Percentiles rank a stretch among this genome's conserved stretches.
Evolutionary conservation across 495 filamentous ascomycete genomes (phyloP).

Genomic region (Talaromyces ruber): DNA sequence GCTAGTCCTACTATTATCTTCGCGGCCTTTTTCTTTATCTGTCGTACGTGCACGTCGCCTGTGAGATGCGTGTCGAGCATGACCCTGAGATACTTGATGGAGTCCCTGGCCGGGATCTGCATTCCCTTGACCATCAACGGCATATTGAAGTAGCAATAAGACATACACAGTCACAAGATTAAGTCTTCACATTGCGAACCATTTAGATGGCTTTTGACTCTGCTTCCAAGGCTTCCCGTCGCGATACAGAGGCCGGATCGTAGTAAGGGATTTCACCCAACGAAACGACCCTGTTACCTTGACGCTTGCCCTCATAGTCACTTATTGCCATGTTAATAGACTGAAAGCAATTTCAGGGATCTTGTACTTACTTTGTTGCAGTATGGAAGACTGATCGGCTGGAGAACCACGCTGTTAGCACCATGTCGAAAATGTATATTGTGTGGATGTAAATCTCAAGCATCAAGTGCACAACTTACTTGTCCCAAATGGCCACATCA

Average conservation of each 20-base stretch:
- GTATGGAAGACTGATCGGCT: not conserved
- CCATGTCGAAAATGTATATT: not conserved
- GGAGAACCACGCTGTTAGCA: not conserved
- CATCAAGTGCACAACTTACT: not conserved
- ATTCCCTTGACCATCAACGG: not conserved
- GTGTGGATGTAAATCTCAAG: not conserved
- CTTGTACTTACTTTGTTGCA: not conserved
- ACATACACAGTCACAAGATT: no score
- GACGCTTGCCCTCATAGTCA: not conserved
- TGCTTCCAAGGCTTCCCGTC: not conserved
- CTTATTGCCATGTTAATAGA: not conserved
- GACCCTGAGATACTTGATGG: not conserved
- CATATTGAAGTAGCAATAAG: not conserved
- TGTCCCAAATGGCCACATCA: constrained; percentile 25
- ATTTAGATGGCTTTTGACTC: not conserved
- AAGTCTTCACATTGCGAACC: not conserved
- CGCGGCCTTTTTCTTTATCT: not conserved
- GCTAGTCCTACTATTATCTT: not conserved
- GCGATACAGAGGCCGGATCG: not conserved
- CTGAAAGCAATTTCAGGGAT: not conserved
- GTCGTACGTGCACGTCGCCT: not conserved
- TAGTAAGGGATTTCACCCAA: constrained; percentile 1
- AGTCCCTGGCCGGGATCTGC: not conserved
- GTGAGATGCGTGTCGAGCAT: not conserved
- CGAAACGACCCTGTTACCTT: not conserved